Conservation (phyloP, 164 flowering plant species). For the Sextonia rubra region DNA sequence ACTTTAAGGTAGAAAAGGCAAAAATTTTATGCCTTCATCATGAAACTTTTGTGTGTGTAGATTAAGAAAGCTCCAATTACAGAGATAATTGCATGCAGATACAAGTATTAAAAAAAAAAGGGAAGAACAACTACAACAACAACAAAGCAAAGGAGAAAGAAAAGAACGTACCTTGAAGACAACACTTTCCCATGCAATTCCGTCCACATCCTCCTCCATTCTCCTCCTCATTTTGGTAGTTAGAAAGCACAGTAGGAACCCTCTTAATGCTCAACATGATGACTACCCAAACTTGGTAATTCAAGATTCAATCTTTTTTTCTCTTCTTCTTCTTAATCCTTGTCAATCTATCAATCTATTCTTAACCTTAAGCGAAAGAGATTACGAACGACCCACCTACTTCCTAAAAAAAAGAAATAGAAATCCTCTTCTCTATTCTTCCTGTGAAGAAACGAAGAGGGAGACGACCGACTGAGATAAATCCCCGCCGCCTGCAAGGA, state of each 20-base stretch:
- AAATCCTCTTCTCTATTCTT: not conserved
- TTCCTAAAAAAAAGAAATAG: not conserved
- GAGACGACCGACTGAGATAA: not conserved
- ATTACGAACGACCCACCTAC: not conserved
- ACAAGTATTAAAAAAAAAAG: not conserved
- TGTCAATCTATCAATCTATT: not conserved
- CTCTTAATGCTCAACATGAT: conserved; percentile 64
- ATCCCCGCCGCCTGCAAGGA: conserved; percentile 63
- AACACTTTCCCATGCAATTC: conserved; percentile 60
- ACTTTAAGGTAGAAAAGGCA: too few species aligned
- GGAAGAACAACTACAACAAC: too few species aligned
- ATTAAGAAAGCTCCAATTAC: too few species aligned
- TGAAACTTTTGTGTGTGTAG: too few species aligned
- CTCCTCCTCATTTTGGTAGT: conserved; percentile 49
- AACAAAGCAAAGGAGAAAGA: not conserved
- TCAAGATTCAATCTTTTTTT: not conserved
- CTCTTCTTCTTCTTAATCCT: too few species aligned
- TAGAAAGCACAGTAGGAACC: conserved; percentile 70
- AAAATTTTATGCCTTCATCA: too few species aligned
- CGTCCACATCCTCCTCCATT: conserved; percentile 51
- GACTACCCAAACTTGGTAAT: too few species aligned
- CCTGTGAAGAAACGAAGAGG: not conserved
- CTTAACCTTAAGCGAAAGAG: not conserved
- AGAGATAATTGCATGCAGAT: too few species aligned
- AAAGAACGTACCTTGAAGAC: conserved; percentile 19